These are phyloP conservation scores for Starmerella davenportii DNA, from an alignment of 805 yeast species.

Conservation along the genomic window DNA sequence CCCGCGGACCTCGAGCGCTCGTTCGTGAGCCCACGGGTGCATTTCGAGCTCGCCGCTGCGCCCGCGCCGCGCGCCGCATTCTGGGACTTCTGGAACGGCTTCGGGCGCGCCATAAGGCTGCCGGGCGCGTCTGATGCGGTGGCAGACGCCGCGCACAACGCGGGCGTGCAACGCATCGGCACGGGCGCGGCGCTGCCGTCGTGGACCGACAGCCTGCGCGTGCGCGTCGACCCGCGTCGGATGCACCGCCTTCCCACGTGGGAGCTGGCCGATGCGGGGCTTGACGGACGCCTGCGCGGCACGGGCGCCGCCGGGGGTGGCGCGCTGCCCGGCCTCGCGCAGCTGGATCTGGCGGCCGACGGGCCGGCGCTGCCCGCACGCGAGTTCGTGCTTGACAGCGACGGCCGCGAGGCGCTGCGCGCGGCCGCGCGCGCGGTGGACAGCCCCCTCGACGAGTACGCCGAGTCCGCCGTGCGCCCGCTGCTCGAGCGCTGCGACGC, in stretches of 20 bases:
- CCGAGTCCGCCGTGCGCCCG: constrained; percentile 42
- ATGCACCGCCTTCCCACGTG: constrained; percentile 41
- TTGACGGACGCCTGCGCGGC: constrained; percentile 23
- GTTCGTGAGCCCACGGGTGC: constrained; percentile 30
- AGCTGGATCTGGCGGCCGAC: background rate
- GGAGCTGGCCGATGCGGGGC: constrained; percentile 27
- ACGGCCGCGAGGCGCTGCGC: constrained; percentile 47
- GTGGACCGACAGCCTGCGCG: constrained; percentile 68
- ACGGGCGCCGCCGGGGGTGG: background rate
- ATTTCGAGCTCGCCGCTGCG: constrained; percentile 33
- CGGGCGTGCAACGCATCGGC: background rate
- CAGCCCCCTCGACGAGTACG: constrained; percentile 25
- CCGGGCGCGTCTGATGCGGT: background rate
- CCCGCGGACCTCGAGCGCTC: constrained; percentile 18
- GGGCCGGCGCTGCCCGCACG: background rate
- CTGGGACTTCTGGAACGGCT: constrained; percentile 69
- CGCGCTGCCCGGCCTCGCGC: background rate
- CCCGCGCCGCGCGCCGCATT: constrained; percentile 65
- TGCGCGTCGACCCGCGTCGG: constrained; percentile 46
- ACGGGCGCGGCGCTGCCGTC: constrained; percentile 11
- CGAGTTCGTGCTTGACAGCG: constrained; percentile 19
- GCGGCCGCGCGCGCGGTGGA: constrained; percentile 20
- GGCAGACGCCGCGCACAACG: constrained; percentile 3
- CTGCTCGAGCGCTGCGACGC: constrained; percentile 60
- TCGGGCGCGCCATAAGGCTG: too few species aligned